Base-by-base conservation (phyloP, 2,329 filamentous ascomycete species). In the Colletotrichum lupini region DNA sequence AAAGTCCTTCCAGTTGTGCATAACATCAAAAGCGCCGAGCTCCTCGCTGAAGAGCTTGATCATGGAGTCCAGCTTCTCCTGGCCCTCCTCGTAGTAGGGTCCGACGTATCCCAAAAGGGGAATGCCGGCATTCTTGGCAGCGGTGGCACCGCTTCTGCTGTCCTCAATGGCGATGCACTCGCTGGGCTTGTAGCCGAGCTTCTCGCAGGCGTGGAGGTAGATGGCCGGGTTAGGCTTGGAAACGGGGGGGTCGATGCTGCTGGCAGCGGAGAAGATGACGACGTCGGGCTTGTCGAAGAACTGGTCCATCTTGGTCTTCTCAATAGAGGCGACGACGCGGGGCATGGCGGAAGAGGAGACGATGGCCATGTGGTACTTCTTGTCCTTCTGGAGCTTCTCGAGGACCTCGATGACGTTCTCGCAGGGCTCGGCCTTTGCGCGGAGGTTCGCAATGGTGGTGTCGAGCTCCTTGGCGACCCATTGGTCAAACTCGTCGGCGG, bases 171-270 rank as follows among this genome's bases (percentile, higher is more conserved):
- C 93, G 42, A 98, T 87, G 76, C 90, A 92, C 87, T 97, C 92
- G 61, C 86, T 85, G 2, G 94, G 86, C 78, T 88, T 89, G 84
- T 93, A 93, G 74, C 92, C 92, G 62, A 97, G 87, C 80, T 90
- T 85, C 83, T 95, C 85, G 80, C 95, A 90, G 26, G 95, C 93
- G 81, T 92, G 89, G 75, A 95, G 84, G 86, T 98, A 98, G 84
- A 98, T 93, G 77, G 94, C 94, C 12, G 95, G 95, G 83, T 97
- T 93, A 16, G 95, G 95, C 89, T 98, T 97, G 82, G 91, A 94
- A 69, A 94, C 95, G 19, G 95, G 95, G 79, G 87, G 90, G 69
- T 89, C 85, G 77, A 98, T 89, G 73, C 92, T 94, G 55, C 92
- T 94, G 70, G 94, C 94, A 64, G 95, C 95, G 53, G 92, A 94